These are phyloP conservation scores for Sodiomyces alkalinus DNA, from an alignment of 2,329 filamentous ascomycete genomes.

Conservation along the genomic window DNA sequence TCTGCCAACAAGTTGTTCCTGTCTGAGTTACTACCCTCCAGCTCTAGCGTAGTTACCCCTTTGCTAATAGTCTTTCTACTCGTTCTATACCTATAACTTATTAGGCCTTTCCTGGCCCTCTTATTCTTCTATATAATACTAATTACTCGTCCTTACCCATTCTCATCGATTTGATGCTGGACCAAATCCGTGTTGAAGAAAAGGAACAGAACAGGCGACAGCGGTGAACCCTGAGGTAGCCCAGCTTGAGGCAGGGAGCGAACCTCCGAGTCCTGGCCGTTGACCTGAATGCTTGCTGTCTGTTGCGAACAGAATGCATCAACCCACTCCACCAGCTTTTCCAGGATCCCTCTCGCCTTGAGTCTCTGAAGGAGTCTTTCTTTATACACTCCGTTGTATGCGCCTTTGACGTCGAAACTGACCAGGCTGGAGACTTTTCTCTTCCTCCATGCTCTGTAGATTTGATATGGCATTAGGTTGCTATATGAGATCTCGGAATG, in stretches of 20 bases:
- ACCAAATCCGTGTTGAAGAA: constrained; percentile 15
- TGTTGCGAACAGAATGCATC: constrained; percentile 12
- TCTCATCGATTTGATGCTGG: constrained; percentile 11
- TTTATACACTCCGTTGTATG: constrained; percentile 23
- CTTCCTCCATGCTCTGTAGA: constrained; percentile 1
- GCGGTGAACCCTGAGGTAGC: constrained; percentile 16
- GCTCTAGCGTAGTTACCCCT: no score
- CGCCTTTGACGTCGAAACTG: constrained; percentile 24
- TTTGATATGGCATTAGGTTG: constrained; percentile 2
- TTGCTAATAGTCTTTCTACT: no score
- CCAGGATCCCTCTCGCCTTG: constrained; percentile 10
- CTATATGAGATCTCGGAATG: no score
- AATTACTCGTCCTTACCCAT: no score
- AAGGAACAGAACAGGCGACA: constrained; percentile 21
- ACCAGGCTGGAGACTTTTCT: constrained; percentile 16
- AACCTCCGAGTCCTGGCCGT: constrained; percentile 8
- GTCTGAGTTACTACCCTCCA: no score
- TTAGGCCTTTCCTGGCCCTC: no score
- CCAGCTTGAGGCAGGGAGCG: constrained; percentile 10
- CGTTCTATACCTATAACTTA: no score
- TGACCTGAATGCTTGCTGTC: constrained; percentile 11
- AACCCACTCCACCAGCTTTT: constrained; percentile 8
- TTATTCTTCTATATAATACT: no score
- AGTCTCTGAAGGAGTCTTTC: constrained; percentile 12
- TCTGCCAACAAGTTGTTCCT: no score